Evolutionary conservation across 1,284 basidiomycete genomes (phyloP).

Genomic region (Marasmius sp.): DNA sequence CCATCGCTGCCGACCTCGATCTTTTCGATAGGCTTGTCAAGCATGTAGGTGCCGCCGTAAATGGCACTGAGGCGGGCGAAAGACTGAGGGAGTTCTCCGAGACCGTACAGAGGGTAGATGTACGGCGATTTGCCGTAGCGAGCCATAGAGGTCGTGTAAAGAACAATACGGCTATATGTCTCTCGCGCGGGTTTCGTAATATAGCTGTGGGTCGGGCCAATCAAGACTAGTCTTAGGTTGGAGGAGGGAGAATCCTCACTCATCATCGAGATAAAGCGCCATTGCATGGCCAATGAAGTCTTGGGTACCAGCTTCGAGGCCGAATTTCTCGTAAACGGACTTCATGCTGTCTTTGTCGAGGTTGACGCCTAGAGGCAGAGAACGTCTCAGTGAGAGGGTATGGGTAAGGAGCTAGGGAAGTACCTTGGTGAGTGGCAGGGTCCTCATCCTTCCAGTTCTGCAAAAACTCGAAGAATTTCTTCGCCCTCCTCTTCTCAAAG

Average conservation of each 20-base stretch:
- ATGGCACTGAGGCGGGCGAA: constrained; percentile 98
- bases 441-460: constrained; percentile 96
- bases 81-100: constrained; percentile 98
- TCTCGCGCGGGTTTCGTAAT: constrained; percentile 89
- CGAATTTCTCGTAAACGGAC: constrained; percentile 94
- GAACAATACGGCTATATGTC: constrained; percentile 92
- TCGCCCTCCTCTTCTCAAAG: constrained; percentile 97
- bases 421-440: constrained; percentile 93
- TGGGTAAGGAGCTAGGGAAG: constrained; percentile 17
- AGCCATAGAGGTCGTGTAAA: constrained; percentile 98
- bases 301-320: constrained; percentile 95
- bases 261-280: constrained; percentile 97
- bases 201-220: constrained; percentile 59
- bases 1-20: constrained; percentile 87
- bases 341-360: constrained; percentile 91
- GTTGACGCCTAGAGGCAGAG: constrained; percentile 62
- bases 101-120: constrained; percentile 98
- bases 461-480: constrained; percentile 98
- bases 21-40: constrained; percentile 93
- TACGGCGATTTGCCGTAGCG: constrained; percentile 99
- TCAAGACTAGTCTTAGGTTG: not conserved
- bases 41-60: constrained; percentile 99
- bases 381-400: not conserved
- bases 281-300: constrained; percentile 99
- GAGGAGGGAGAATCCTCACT: constrained; percentile 56